These are phyloP conservation scores for Rhynchospora pubera DNA, from an alignment of 176 grass and related monocot species.

Conservation along the genomic window DNA sequence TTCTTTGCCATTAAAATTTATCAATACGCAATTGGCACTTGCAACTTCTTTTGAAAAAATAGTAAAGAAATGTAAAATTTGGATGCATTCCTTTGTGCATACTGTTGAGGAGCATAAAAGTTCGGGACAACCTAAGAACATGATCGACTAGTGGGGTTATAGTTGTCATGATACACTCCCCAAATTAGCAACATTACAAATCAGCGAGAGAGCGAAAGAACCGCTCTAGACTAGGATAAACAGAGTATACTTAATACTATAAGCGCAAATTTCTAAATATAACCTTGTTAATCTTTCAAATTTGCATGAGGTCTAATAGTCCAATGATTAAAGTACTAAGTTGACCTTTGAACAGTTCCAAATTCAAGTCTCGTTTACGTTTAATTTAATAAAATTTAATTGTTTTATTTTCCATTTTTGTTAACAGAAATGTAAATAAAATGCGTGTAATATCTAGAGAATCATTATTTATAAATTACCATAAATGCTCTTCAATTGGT, in stretches of 20 bases:
- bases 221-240: background rate
- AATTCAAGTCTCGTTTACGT: no score
- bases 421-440: background rate
- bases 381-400: no score
- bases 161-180: slow-evolving; percentile 3
- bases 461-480: background rate
- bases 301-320: background rate
- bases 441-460: background rate
- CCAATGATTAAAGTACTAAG: no score
- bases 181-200: slow-evolving; percentile 13
- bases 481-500: no score
- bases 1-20: background rate
- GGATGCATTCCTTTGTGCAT: background rate
- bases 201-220: background rate
- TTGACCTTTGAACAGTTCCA: no score
- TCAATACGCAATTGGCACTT: background rate
- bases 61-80: background rate
- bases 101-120: background rate
- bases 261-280: background rate
- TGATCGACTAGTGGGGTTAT: slow-evolving; percentile 2
- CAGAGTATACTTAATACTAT: background rate
- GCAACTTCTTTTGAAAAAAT: background rate
- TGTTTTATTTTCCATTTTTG: background rate
- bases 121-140: background rate
- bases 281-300: background rate